Base-by-base conservation (phyloP, 78 protist species). In the Creolimax fragrantissima region DNA sequence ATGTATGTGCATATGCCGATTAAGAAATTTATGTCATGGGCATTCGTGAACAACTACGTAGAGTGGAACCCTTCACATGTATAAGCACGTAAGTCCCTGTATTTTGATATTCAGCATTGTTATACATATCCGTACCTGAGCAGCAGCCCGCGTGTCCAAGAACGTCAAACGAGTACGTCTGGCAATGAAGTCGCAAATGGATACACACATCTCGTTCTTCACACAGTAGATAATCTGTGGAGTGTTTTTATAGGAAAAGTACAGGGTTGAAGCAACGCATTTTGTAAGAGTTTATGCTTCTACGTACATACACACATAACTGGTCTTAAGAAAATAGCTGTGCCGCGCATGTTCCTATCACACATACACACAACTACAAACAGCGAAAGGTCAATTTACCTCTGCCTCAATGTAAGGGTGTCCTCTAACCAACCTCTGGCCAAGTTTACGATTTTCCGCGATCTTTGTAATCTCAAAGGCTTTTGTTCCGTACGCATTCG, bases 101-200 rank as follows among this genome's bases (percentile, higher is more conserved):
- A n/a, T n/a, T n/a, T n/a, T n/a, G n/a, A n/a, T n/a, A n/a, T n/a
- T n/a, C n/a, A n/a, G n/a, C n/a, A n/a, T n/a, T n/a, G n/a, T n/a
- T n/a, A n/a, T n/a, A n/a, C n/a, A n/a, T n/a, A 24, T 32, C 74
- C 1, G 24, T 58, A 58, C 74, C 74, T 32, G 11, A 24, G 74
- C 11, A 17, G 95, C 94, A 2, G 91, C 96, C 2, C 45, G 39
- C 5, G 67, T 44, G 84, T 97, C 96, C n/a, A 97, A 24, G 88
- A 97, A 97, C 41, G 98, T 96, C 36, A 97, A 43, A 45, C 99
- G 95, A 37, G 96, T 96, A 90, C 99, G 95, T 41, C 96, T 90
- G 0, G 97, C 95, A 17, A 97, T 44, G 44, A 97, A 81, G 88
- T 97, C 98, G 47, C 37, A 24, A 4, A 17, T 37, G 43, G 37